phyloP scores from a whole-genome alignment of 768 basidiomycete species.

The Candolleomyces aberdarensis region DNA sequence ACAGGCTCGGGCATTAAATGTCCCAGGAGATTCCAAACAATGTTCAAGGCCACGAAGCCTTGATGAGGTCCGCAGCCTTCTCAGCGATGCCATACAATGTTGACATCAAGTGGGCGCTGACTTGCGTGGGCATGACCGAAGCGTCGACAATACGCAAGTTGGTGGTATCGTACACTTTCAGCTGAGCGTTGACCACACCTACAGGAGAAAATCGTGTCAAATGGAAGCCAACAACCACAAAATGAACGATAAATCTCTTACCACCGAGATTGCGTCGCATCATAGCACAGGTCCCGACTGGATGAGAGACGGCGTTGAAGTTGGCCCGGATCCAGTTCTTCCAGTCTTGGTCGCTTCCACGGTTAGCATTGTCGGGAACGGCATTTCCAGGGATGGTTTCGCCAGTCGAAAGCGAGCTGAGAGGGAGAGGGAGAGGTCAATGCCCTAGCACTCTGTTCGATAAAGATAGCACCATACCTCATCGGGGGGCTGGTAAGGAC shows the following conservation, averaged over 20 bases:
- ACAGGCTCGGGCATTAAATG: no score
- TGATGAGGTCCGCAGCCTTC: constrained; percentile 51
- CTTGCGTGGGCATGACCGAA: constrained; percentile 44
- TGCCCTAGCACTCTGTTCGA: no score
- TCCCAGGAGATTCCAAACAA: not conserved
- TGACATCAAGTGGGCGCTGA: constrained; percentile 44
- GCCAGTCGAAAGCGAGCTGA: constrained; percentile 35
- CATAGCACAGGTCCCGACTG: constrained; percentile 8
- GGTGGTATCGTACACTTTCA: constrained; percentile 43
- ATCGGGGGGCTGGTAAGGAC: constrained; percentile 40
- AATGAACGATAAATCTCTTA: not conserved
- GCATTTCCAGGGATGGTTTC: constrained; percentile 40
- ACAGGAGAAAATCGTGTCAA: constrained; percentile 27
- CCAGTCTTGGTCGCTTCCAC: constrained; percentile 46
- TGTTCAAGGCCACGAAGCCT: constrained; percentile 24
- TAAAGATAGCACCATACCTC: constrained; percentile 22
- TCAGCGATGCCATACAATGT: constrained; percentile 55
- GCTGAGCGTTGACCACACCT: constrained; percentile 46
- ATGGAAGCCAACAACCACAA: constrained; percentile 27
- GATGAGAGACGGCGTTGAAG: constrained; percentile 38
- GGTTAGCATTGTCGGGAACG: constrained; percentile 40
- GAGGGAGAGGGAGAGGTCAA: not conserved
- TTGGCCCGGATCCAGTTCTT: constrained; percentile 40
- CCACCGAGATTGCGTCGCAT: constrained; percentile 9
- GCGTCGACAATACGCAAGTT: constrained; percentile 55